Base-by-base conservation (phyloP, 148 eudicot genomes). In the Agrostemma githago region DNA sequence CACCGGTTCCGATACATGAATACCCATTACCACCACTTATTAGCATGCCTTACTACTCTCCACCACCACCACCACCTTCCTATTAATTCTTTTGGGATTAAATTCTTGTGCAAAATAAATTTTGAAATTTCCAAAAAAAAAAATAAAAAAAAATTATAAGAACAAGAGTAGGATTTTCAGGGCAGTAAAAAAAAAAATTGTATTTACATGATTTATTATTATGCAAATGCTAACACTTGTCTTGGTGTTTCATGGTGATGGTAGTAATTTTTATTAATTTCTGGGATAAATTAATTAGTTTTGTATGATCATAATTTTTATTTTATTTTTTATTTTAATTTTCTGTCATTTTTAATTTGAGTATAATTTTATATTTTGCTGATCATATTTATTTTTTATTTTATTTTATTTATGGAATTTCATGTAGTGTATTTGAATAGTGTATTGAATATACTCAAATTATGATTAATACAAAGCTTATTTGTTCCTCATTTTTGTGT, bases 11-110 rank as follows among this genome's bases (percentile, higher is more conserved):
- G 0, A 80, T 66, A 15, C 83, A 86, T 41, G 84, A 80, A 74
- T 91, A 85, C 1, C 90, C 94, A 71, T 73, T 90, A 62, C 95
- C 97, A 8, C 97, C 82, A 4, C 70, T 76, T 43, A 60, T 70
- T 17, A 74, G 69, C 0, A 11, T 76, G 15, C 79, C 79, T 5
- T 76, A 76, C 19, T 59, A 73, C 1, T 76, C 79, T 17, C 92
- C 7, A 4, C 98, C 98, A 5, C 98, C 98, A 5, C 98, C 98
- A 7, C 98, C 98, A 14, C 94, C 97, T 46, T 93, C 80, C 83
- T 90, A 93, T 83, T 93, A 85, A 90, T 93, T 87, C 89, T 89
- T 85, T 89, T 79, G 82, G 82, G 84, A 82, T 78, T 58, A 68
- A 63, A 62, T 62, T 75, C 69, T 61, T 85, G 84, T 77, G 87